phyloP scores from a whole-genome alignment of 2,329 filamentous ascomycete genomes.

The Botrytis cinerea region DNA sequence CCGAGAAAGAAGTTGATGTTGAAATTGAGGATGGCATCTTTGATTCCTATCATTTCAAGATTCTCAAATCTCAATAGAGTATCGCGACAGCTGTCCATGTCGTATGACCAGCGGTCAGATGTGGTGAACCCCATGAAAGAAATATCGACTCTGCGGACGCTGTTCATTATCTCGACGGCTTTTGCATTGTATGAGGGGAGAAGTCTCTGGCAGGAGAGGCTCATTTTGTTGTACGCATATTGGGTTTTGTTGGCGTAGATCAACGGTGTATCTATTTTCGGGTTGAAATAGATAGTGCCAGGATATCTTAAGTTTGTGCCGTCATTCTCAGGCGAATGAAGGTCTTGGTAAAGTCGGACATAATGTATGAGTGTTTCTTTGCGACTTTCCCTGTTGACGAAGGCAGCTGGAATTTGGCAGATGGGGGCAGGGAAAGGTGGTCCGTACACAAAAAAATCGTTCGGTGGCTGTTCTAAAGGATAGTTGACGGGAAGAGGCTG shows the following conservation, averaged over 20 bases:
- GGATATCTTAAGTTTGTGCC: not conserved
- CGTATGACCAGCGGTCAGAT: not conserved
- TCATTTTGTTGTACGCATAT: not conserved
- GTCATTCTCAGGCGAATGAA: not conserved
- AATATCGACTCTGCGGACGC: not conserved
- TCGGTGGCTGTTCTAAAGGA: rapidly evolving
- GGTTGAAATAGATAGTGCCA: not conserved
- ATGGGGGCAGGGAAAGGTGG: not conserved
- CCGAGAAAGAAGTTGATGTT: no score
- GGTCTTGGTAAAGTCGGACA: not conserved
- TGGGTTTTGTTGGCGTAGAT: not conserved
- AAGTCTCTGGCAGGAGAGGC: not conserved
- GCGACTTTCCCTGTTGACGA: conserved; percentile 2
- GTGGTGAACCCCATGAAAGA: rapidly evolving
- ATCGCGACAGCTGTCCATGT: not conserved
- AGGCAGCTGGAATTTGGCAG: not conserved
- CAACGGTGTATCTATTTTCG: not conserved
- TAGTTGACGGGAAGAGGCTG: not conserved
- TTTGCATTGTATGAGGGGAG: not conserved
- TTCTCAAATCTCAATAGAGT: not conserved
- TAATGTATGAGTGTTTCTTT: not conserved
- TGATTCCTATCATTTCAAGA: not conserved
- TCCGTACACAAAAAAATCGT: not conserved
- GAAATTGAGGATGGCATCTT: no score
- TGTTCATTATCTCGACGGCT: not conserved